Evolutionary conservation across 2,329 filamentous ascomycete genomes (phyloP).

Genomic region (Penicillium psychrosexuale): DNA sequence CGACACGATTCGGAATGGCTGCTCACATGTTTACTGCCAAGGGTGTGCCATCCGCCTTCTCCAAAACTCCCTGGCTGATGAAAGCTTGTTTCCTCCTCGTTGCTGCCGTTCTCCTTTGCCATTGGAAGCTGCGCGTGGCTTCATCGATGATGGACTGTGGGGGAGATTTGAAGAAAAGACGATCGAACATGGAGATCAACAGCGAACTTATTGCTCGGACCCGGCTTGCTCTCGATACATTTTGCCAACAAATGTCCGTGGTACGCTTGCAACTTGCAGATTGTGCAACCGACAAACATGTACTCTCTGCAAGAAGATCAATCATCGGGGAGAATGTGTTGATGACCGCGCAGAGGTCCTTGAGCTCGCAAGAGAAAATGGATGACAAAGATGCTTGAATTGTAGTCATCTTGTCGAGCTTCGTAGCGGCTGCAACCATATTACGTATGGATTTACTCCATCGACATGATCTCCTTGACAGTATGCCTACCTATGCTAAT

Average conservation of each 20-base stretch:
- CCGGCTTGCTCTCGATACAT: constrained; percentile 26
- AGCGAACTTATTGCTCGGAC: constrained; percentile 28
- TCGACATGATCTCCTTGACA: background rate
- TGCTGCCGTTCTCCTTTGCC: constrained; percentile 27
- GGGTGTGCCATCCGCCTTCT: constrained; percentile 21
- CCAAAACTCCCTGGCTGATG: constrained; percentile 17
- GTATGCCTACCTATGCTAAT: background rate
- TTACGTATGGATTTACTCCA: constrained; percentile 27
- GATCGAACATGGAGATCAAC: constrained; percentile 22
- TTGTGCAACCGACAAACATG: constrained; percentile 22
- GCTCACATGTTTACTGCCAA: constrained; percentile 24
- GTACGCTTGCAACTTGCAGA: constrained; percentile 19
- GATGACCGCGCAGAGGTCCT: constrained; percentile 41
- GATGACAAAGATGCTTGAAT: constrained; percentile 72
- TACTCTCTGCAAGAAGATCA: constrained; percentile 23
- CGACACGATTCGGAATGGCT: constrained; percentile 7
- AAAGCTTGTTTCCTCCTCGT: constrained; percentile 28
- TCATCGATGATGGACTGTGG: constrained; percentile 8
- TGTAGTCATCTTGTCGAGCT: constrained; percentile 57
- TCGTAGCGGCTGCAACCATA: constrained; percentile 33
- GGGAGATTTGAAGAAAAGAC: constrained; percentile 18
- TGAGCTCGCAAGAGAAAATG: constrained; percentile 62
- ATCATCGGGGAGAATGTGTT: constrained; percentile 24
- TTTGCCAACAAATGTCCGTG: constrained; percentile 10
- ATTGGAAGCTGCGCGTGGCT: background rate